Conservation (phyloP, 2,329 filamentous ascomycete genomes). For the Torrubiellomyces zombiae region DNA sequence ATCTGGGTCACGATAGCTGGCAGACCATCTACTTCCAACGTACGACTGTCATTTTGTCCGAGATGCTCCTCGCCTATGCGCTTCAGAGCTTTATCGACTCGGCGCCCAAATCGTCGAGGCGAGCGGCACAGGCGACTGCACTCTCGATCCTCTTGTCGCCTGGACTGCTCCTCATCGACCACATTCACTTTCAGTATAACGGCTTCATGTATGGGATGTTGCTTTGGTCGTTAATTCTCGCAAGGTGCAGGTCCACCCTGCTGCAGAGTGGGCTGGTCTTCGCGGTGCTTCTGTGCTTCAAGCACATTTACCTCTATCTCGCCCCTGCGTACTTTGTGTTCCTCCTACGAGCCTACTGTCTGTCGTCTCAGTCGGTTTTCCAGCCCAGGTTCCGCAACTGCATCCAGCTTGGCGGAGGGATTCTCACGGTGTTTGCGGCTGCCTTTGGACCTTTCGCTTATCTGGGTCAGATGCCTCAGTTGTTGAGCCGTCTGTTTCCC, state of each 20-base stretch:
- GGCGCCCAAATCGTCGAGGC: conserved; percentile 45
- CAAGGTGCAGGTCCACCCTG: conserved; percentile 57
- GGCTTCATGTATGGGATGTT: conserved; percentile 88
- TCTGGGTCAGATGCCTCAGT: conserved; percentile 68
- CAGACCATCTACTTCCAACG: conserved; percentile 89
- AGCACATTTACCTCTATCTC: conserved; percentile 95
- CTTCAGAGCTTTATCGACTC: conserved; percentile 68
- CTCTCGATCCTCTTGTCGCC: conserved; percentile 84
- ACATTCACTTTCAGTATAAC: conserved; percentile 99
- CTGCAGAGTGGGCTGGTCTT: conserved; percentile 71
- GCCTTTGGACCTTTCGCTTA: conserved; percentile 81
- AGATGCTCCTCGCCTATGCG: conserved; percentile 70
- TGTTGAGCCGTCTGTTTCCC: conserved; percentile 74
- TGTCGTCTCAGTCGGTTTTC: conserved; percentile 62
- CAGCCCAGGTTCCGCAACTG: conserved; percentile 62
- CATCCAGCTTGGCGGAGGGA: conserved; percentile 62
- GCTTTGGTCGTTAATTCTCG: conserved; percentile 70
- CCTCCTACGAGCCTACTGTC: conserved; percentile 74
- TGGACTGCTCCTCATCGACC: conserved; percentile 89
- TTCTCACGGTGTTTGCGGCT: conserved; percentile 54
- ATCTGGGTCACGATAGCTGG: conserved; percentile 79
- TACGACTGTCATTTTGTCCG: conserved; percentile 69
- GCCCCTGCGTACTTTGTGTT: conserved; percentile 93
- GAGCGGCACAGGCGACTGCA: conserved; percentile 68
- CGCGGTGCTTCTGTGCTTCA: conserved; percentile 75